A percentile compares a stretch with the other conserved stretches of the same genome.
phyloP scores from a whole-genome alignment of 139 green algal species.

The Tetratostichococcus sp. region DNA sequence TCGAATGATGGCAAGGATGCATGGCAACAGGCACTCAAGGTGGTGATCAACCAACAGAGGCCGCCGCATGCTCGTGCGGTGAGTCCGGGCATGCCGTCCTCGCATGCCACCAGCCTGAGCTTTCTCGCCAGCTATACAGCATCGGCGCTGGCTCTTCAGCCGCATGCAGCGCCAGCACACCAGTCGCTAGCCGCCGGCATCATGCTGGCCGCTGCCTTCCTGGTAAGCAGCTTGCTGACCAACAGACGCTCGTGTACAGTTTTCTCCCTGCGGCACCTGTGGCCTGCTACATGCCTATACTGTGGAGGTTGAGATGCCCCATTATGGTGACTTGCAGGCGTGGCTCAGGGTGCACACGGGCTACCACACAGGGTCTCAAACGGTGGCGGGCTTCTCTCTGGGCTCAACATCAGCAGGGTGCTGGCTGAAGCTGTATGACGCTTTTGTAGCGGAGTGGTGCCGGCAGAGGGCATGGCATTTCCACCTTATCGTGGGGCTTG shows the following conservation, averaged over 20 bases:
- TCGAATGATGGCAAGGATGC: no score
- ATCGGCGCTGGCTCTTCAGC: neutral
- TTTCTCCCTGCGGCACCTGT: no score
- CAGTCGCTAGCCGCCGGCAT: neutral
- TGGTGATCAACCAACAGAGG: conserved; percentile 59
- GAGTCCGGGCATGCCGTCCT: conserved; percentile 67
- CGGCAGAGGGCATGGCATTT: neutral
- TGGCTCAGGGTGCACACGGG: conserved; percentile 63
- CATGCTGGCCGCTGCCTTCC: conserved; percentile 22
- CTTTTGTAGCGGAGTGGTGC: neutral
- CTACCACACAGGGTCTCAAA: conserved; percentile 66
- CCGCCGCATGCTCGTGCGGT: conserved; percentile 53
- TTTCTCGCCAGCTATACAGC: conserved; percentile 63
- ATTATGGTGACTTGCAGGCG: conserved; percentile 23
- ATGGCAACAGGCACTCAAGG: conserved; percentile 52
- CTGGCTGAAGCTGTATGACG: conserved; percentile 10
- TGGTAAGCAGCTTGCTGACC: conserved; percentile 37
- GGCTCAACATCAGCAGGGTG: conserved; percentile 26
- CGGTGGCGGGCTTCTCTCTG: conserved; percentile 51
- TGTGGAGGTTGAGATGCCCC: neutral
- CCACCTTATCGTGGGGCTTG: neutral
- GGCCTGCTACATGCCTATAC: neutral
- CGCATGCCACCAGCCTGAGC: conserved; percentile 54
- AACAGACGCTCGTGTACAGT: no score
- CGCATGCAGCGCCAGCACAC: neutral